Base-by-base conservation (phyloP, 805 yeast genomes). In the Candida dajiaensis region DNA sequence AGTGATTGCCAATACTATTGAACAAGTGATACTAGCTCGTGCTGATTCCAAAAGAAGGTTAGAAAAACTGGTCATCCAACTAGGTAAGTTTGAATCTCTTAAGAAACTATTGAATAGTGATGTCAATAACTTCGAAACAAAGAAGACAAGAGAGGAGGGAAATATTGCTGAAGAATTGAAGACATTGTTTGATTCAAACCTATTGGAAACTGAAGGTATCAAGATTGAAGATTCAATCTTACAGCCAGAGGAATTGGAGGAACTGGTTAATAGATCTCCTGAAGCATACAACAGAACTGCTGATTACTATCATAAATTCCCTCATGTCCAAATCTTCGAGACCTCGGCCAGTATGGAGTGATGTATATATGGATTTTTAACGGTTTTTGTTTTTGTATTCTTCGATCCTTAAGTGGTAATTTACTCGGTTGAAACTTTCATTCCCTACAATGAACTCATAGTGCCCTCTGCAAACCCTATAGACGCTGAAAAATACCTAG, bases 31-130 rank as follows among this genome's bases (percentile, higher is more conserved):
- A 40, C 72, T 94, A 28, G 79, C 85, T 25, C 80, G 81, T 51
- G 95, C 96, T 2, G 85, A 83, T 37, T 76, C 84, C 21, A 94
- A 94, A 65, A 74, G 96, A 49, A 78, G 78, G 48, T 71, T 90
- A 48, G 97, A 89, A 55, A 80, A 78, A 57, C 63, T 87, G 56
- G 88, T 89, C 21, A 84, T 84, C 46, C 83, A 81, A 55, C 61
- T 77, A 68, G 89, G 89, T 3, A 67, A 71, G 33, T 80, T 79
- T 56, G 75, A 73, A 50, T 70, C 70, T 31, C 63, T 72, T 47
- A 64, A 59, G 38, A 68, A 65, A 44, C 56, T 67, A 39, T 67
- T 72, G 11, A 55, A 60, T 59, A 64, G 49, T 51, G 68, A 48
- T 55, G 63, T 18, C 47, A 57, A 43, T 42, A 55, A 44, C 46